Evolutionary conservation across 2,329 filamentous ascomycete genomes (phyloP).

Genomic region (Calonectria ilicicola): DNA sequence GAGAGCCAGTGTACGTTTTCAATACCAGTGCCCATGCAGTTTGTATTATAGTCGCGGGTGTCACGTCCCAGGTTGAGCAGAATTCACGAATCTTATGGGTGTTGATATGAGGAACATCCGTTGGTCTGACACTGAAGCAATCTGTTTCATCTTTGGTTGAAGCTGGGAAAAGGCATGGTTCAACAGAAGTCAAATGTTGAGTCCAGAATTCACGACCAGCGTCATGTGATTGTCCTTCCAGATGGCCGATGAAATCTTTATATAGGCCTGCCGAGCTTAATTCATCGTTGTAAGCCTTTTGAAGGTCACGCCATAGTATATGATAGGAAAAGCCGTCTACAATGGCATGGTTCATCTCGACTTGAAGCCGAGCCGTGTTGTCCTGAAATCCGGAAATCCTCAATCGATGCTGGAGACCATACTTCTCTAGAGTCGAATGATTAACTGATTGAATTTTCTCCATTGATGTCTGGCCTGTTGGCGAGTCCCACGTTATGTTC

Average conservation of each 20-base stretch:
- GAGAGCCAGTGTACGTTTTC: background rate
- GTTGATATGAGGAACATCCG: background rate
- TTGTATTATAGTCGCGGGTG: background rate
- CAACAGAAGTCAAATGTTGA: background rate
- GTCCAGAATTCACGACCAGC: background rate
- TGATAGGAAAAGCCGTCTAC: slow-evolving; percentile 44
- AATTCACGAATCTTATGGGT: background rate
- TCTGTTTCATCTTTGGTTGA: background rate
- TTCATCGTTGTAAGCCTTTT: slow-evolving; percentile 36
- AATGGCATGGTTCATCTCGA: slow-evolving; percentile 50
- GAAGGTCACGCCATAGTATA: slow-evolving; percentile 45
- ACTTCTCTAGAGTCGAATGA: background rate
- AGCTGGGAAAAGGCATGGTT: background rate
- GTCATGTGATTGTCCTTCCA: background rate
- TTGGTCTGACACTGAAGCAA: background rate
- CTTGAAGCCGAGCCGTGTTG: slow-evolving; percentile 17
- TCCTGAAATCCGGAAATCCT: slow-evolving; percentile 19
- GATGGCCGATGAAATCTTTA: slow-evolving; percentile 3
- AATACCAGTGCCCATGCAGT: background rate
- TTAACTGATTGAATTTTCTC: background rate
- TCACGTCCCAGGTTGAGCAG: background rate
- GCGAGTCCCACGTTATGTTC: background rate
- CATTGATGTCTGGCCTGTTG: background rate
- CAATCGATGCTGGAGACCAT: slow-evolving; percentile 22
- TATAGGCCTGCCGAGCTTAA: background rate